Base-by-base conservation (phyloP, 306 rosid genomes). In the Lagenaria siceraria region DNA sequence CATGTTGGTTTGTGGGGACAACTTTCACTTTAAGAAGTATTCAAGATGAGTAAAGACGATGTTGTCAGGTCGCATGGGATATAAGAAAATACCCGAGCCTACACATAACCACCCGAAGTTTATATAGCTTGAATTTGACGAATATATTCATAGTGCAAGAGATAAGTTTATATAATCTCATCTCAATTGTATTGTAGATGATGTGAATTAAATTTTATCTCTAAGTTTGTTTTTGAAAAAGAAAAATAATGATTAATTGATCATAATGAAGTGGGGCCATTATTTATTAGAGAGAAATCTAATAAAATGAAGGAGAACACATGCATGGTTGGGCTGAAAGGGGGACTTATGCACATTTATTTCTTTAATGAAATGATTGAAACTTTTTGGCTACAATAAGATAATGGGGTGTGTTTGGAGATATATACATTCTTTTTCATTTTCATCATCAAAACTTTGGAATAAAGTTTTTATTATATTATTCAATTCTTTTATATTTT, bases 361-460 rank as follows among this genome's bases (percentile, higher is more conserved):
- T 73, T 73, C 61, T 73, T 73, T 73, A 73, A 15, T 73, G 61
- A 73, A 73, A 73, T 73, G 61, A 73, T 73, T 73, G 42, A 51
- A 73, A 73, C 61, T 73, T 73, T 73, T 49, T 48, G 61, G 61
- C 60, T 73, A 73, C 40, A 73, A 73, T 73, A 51, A 25, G 25
- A 25, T 51, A 73, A 70, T 70, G 56, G 55, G 35, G 24, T 7
- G 15, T n/a, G 17, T 40, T 46, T 70, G 10, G 58, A 70, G 38
- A 46, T 70, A 46, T 70, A 46, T 13, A 70, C 76, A 46, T 46
- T 1, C 40, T 2, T 7, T 72, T 73, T 51, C 14, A 71, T 48
- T 71, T 25, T 55, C 38, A 48, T 48, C 73, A 66, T 66, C 74
- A 66, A 33, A 36, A 24, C 21, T 43, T 25, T 71, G 21, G 40